These are phyloP conservation scores for Trametes pubescens DNA, from an alignment of 1,284 basidiomycete species.

Conservation along the genomic window DNA sequence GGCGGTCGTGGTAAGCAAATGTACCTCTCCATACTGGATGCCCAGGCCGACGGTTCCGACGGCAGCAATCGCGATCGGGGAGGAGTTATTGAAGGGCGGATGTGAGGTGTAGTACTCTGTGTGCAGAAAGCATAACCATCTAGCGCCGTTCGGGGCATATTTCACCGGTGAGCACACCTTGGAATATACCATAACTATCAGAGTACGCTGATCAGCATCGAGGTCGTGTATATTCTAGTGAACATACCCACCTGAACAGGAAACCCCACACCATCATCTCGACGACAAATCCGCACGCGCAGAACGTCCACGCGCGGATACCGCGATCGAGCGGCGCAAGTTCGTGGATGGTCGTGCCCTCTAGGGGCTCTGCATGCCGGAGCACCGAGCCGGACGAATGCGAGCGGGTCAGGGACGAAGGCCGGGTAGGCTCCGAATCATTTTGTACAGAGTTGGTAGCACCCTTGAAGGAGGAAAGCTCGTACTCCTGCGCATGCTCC, in stretches of 20 bases:
- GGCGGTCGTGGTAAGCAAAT: not conserved
- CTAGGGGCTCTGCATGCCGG: conserved; percentile 24
- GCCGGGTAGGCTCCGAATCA: not conserved
- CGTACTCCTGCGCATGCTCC: conserved; percentile 1
- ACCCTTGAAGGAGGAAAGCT: conserved; percentile 10
- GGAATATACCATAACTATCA: conserved; percentile 35
- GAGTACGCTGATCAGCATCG: not conserved
- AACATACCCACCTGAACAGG: conserved; percentile 27
- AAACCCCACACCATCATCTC: conserved; percentile 51
- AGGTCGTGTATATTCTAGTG: not conserved
- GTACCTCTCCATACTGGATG: conserved; percentile 35
- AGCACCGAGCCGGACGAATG: conserved; percentile 17
- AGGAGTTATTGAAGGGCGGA: conserved; percentile 34
- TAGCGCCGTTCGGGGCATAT: not conserved
- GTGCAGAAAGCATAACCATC: not conserved
- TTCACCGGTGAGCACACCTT: conserved; percentile 15
- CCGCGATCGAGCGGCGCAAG: conserved; percentile 28
- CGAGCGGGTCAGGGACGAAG: conserved; percentile 19
- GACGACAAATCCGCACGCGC: conserved; percentile 34
- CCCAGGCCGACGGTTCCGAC: conserved; percentile 36
- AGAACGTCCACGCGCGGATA: conserved; percentile 30
- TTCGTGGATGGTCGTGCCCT: conserved; percentile 28
- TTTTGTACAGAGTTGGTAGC: not conserved
- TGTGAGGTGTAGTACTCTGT: conserved; percentile 36
- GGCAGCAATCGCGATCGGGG: conserved; percentile 32